These are phyloP conservation scores for Ophiorrhiza pumila DNA, from an alignment of 257 asterid species.

Conservation along the genomic window DNA sequence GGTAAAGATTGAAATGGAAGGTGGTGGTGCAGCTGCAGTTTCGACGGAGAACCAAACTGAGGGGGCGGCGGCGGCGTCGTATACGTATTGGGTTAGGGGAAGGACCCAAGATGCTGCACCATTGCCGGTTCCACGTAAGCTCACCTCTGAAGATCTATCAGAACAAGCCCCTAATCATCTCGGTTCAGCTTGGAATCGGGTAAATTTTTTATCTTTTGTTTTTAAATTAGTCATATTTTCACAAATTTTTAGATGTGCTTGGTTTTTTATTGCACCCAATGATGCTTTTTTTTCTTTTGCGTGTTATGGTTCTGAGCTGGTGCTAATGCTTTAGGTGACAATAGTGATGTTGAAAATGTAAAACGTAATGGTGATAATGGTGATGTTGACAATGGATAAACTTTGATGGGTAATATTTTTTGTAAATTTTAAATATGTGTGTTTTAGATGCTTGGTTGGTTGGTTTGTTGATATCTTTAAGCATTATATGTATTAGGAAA, in stretches of 20 bases:
- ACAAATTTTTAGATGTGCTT: not conserved
- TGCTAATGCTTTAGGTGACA: not conserved
- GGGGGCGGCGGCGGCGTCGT: conserved; percentile 23
- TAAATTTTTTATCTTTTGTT: conserved; percentile 6
- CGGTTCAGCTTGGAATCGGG: conserved; percentile 41
- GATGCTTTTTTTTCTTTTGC: not conserved
- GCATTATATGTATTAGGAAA: not conserved
- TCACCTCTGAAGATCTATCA: conserved; percentile 24
- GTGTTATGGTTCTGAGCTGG: not conserved
- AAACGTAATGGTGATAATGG: not conserved
- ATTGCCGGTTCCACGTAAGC: conserved; percentile 32
- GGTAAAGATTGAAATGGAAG: conserved; percentile 22
- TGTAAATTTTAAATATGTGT: not conserved
- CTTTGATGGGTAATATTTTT: not conserved
- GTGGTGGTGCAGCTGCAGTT: conserved; percentile 26
- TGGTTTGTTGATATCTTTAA: not conserved
- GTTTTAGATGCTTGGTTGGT: not conserved
- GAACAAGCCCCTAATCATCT: conserved; percentile 25
- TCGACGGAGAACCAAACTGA: conserved; percentile 19
- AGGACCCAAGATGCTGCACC: conserved; percentile 41
- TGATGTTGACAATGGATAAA: not conserved
- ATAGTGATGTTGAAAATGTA: not conserved
- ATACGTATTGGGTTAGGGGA: conserved; percentile 37
- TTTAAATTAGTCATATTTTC: not conserved
- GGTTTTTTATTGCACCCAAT: not conserved